These are phyloP conservation scores for Colletotrichum sp. DNA, from an alignment of 2,329 filamentous ascomycete genomes.

Conservation along the genomic window DNA sequence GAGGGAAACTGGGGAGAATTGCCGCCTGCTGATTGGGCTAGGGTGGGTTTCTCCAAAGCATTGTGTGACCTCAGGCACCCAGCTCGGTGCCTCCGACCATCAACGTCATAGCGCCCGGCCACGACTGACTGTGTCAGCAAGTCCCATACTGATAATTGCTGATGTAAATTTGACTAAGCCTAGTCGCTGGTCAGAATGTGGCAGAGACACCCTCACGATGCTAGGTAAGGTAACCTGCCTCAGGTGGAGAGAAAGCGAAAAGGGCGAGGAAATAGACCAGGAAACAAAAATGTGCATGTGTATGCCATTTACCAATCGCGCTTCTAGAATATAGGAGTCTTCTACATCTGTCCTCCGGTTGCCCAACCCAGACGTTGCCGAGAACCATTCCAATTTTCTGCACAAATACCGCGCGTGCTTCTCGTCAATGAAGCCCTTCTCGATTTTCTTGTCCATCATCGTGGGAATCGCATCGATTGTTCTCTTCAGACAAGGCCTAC, in stretches of 20 bases:
- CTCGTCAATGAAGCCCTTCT: slow-evolving; percentile 33
- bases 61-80: neutral
- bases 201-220: neutral
- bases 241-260: neutral
- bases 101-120: neutral
- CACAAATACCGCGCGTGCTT: neutral
- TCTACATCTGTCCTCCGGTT: neutral
- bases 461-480: slow-evolving; percentile 32
- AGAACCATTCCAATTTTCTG: neutral
- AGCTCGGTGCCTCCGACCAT: neutral
- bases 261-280: neutral
- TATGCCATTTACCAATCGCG: neutral
- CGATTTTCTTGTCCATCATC: slow-evolving; percentile 32
- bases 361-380: neutral
- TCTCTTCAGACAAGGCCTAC: slow-evolving; percentile 28
- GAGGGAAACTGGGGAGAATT: neutral
- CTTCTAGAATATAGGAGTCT: neutral
- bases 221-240: neutral
- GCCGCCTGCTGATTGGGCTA: slow-evolving; percentile 3
- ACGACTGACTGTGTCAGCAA: neutral
- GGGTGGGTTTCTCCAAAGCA: neutral
- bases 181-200: slow-evolving; percentile 15
- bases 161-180: slow-evolving; percentile 34
- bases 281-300: neutral
- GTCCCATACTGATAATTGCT: slow-evolving; percentile 20